phyloP scores from a whole-genome alignment of 2,329 filamentous ascomycete genomes.

The Fusarium armeniacum region DNA sequence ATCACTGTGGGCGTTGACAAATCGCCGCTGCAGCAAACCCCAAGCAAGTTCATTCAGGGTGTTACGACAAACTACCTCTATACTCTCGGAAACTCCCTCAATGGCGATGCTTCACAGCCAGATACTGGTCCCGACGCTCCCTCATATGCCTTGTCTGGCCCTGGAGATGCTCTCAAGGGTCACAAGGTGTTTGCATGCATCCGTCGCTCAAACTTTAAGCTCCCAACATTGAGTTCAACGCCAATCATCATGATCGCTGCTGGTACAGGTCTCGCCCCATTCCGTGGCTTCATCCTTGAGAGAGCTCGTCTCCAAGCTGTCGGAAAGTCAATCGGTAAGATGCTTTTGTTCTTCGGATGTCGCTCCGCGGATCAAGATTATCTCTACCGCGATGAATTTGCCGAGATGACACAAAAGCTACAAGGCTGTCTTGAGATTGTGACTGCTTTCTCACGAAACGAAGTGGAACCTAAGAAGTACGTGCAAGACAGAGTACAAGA shows the following conservation, averaged over 20 bases:
- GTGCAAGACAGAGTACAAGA: slow-evolving; percentile 57
- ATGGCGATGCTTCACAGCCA: neutral
- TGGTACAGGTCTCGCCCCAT: slow-evolving; percentile 65
- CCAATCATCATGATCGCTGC: slow-evolving; percentile 67
- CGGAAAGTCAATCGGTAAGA: slow-evolving; percentile 43
- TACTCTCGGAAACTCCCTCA: slow-evolving; percentile 34
- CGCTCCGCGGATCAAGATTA: slow-evolving; percentile 65
- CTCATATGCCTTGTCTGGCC: slow-evolving; percentile 36
- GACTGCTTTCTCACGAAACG: slow-evolving; percentile 40
- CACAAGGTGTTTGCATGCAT: slow-evolving; percentile 44
- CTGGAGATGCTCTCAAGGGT: slow-evolving; percentile 28
- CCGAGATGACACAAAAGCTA: slow-evolving; percentile 34
- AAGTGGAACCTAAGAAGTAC: slow-evolving; percentile 49
- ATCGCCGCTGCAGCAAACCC: slow-evolving; percentile 32
- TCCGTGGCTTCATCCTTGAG: slow-evolving; percentile 50
- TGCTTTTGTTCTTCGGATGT: slow-evolving; percentile 71
- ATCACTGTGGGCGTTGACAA: slow-evolving; percentile 46
- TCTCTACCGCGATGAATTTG: slow-evolving; percentile 64
- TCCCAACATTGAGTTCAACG: slow-evolving; percentile 57
- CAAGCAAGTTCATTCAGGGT: slow-evolving; percentile 35
- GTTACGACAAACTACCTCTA: slow-evolving; percentile 51
- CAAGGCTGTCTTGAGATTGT: slow-evolving; percentile 36
- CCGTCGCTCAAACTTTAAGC: slow-evolving; percentile 59
- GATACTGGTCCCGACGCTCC: neutral
- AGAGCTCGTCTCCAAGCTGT: slow-evolving; percentile 41